Evolutionary conservation across 345 rosid species (phyloP).

Genomic region (Laguncularia racemosa): DNA sequence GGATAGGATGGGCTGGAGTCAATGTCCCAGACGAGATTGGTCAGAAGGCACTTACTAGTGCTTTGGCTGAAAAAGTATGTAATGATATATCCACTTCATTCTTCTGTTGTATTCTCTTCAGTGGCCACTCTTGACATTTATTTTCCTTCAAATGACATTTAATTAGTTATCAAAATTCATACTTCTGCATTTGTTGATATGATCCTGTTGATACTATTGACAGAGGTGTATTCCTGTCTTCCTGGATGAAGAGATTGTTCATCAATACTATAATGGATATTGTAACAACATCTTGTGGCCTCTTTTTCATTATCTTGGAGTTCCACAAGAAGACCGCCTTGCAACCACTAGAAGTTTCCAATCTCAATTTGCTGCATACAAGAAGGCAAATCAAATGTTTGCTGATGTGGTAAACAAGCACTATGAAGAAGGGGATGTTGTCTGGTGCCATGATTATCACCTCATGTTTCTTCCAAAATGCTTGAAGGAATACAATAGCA

Average conservation of each 20-base stretch:
- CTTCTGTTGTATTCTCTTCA: not conserved
- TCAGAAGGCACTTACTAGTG: conserved; percentile 86
- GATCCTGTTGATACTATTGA: conserved; percentile 2
- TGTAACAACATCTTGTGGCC: conserved; percentile 99
- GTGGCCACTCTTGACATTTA: not conserved
- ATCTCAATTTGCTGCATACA: conserved; percentile 94
- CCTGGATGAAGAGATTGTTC: conserved; percentile 98
- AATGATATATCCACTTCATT: not conserved
- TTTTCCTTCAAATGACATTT: no score
- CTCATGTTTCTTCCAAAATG: conserved; percentile 98
- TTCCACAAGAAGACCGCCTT: conserved; percentile 99
- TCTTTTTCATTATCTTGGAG: conserved; percentile 92
- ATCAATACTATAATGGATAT: conserved; percentile 96
- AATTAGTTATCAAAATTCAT: not conserved
- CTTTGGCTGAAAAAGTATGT: conserved; percentile 92
- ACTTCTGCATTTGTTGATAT: conserved; percentile 5
- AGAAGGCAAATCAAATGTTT: conserved; percentile 96
- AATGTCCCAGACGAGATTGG: conserved; percentile 97
- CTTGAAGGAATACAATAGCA: conserved; percentile 66
- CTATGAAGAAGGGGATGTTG: conserved; percentile 97
- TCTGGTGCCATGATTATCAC: conserved; percentile 99
- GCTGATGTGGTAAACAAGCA: conserved; percentile 92
- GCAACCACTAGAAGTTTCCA: conserved; percentile 98
- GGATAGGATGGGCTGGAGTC: conserved; percentile 99
- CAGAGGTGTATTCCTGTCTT: conserved; percentile 99